Evolutionary conservation across 495 filamentous ascomycete genomes (phyloP), one percentile per base, ranked within the genome.

Genomic region (Xylona heveae): DNA sequence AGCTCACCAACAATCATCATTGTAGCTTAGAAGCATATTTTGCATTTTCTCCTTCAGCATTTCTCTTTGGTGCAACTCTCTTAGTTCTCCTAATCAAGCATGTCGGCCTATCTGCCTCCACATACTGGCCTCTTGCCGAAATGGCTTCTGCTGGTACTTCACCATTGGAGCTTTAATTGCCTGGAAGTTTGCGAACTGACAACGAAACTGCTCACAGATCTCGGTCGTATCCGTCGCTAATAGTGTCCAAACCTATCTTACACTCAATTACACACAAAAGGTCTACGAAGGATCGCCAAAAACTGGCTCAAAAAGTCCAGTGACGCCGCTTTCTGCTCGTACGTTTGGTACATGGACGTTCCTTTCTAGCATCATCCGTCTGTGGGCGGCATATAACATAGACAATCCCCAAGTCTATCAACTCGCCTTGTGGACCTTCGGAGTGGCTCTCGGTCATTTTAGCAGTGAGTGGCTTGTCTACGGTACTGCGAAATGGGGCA

Each of bases 301-400:
- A 21, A 18, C 37, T 29, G 13, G 34, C 6, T 29, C 19, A 18
- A 30, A 36, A 34, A 39, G 39, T 6, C 49, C 68, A 40, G 68
- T 71, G 15, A 80, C 74, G 3, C 60, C 73, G 3, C 68, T 94
- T 22, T 74, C 74, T 16, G 69, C 76, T 4, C 75, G 88, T 32
- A 66, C 78, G 6, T 94, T 95, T 48, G 90, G 81, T 25, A 91
- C 81, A 36, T 99, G 82, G 69, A 94, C 84, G 0, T 62, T 85
- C 39, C 49, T 92, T 30, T 64, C 72, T 8, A 57, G 66, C 21
- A 52, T 92, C 21, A 60, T 95, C 30, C 69, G 88, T 19, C 45
- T 84, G 39, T 90, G 88, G 43, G 79, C 81, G 6, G 78, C 77
- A 17, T 94, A 92, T 59, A 59, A 92, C 49, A 74, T 92, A 36